Evolutionary conservation across 2,329 filamentous ascomycete genomes (phyloP).

Genomic region (Exophiala xenobiotica): DNA sequence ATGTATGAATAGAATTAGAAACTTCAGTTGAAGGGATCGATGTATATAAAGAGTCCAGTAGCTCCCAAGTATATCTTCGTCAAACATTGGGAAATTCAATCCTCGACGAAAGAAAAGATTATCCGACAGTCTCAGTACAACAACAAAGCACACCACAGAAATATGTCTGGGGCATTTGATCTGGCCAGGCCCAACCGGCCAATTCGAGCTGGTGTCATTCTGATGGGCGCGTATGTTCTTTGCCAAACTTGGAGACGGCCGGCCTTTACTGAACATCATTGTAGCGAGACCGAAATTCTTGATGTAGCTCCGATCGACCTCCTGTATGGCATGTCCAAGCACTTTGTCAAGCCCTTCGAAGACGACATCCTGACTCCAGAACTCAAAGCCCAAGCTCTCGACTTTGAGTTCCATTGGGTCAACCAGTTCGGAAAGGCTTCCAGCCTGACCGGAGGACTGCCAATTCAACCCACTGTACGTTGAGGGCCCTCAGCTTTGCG

Average conservation of each 20-base stretch:
- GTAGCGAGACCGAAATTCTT: neutral
- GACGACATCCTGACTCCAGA: conserved; percentile 5
- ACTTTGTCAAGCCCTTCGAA: conserved; percentile 24
- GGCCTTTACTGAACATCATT: neutral
- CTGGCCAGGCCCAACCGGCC: neutral
- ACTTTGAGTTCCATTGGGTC: conserved; percentile 36
- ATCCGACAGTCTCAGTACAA: neutral
- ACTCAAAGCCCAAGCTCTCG: conserved; percentile 23
- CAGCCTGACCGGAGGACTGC: conserved; percentile 17
- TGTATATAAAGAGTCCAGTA: no score
- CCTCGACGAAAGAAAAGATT: neutral
- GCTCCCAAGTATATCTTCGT: no score
- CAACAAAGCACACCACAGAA: neutral
- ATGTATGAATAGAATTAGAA: no score
- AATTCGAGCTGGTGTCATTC: neutral
- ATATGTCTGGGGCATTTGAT: neutral
- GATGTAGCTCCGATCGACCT: conserved; percentile 35
- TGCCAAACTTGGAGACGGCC: neutral
- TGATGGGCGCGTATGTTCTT: neutral
- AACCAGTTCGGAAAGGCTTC: conserved; percentile 29
- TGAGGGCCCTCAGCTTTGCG: neutral
- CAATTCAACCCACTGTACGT: conserved; percentile 13
- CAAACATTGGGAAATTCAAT: no score
- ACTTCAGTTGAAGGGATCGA: no score
- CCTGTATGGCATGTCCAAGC: conserved; percentile 28